A percentile compares a stretch with the other conserved stretches of the same genome.
These are phyloP conservation scores for Saccharomycopsis phalli DNA, from an alignment of 1,139 yeast species.

Conservation along the genomic window DNA sequence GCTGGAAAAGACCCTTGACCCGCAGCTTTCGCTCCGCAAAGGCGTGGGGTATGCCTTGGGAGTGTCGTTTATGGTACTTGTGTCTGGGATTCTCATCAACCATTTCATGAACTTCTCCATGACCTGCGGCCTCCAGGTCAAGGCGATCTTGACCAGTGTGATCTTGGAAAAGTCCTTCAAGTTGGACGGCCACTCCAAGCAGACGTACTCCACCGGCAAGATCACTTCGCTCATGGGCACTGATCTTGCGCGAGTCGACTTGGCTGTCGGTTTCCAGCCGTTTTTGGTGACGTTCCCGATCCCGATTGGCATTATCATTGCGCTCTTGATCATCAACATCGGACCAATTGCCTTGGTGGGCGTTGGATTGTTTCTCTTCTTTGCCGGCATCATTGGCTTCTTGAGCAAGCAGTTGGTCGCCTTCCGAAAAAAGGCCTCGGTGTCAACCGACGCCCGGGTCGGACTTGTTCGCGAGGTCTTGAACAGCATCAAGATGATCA, in stretches of 20 bases:
- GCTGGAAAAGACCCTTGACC: conserved; percentile 27
- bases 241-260: conserved; percentile 67
- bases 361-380: conserved; percentile 35
- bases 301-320: conserved; percentile 43
- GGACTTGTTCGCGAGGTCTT: conserved; percentile 55
- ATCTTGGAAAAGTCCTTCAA: conserved; percentile 34
- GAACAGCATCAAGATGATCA: conserved; percentile 57
- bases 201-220: conserved; percentile 37
- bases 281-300: conserved; percentile 50
- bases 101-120: conserved; percentile 34
- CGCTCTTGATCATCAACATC: conserved; percentile 48
- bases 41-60: conserved; percentile 37
- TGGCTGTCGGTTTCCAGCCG: conserved; percentile 59
- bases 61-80: conserved; percentile 25
- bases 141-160: conserved; percentile 35
- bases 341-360: conserved; percentile 65
- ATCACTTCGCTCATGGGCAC: conserved; percentile 63
- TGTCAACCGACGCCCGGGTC: conserved; percentile 51
- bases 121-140: conserved; percentile 37
- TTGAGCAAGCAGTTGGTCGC: conserved; percentile 34
- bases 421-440: conserved; percentile 37
- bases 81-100: conserved; percentile 28
- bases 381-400: conserved; percentile 25
- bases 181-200: conserved; percentile 32
- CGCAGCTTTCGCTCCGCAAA: conserved; percentile 25